Evolutionary conservation across 768 basidiomycete genomes (phyloP).

Genomic region (Phanerodontia chrysosporium): DNA sequence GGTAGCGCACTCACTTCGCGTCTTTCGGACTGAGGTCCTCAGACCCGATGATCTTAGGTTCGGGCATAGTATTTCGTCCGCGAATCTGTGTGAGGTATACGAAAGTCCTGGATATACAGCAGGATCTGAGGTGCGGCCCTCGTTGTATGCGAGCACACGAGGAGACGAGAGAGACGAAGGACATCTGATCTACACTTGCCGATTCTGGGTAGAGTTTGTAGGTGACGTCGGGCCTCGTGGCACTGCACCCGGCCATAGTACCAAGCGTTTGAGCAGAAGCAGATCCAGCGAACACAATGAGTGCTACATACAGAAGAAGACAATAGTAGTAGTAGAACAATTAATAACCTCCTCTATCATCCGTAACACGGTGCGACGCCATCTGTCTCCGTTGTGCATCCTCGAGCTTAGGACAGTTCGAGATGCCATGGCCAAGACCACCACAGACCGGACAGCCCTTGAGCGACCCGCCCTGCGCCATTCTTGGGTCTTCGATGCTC

Average conservation of each 20-base stretch:
- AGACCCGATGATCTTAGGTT: constrained; percentile 49
- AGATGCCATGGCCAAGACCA: constrained; percentile 90
- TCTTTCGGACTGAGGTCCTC: constrained; percentile 49
- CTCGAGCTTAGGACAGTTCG: constrained; percentile 95
- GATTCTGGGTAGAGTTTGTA: too few species aligned
- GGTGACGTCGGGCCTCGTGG: neutral
- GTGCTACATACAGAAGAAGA: neutral
- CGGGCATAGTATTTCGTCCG: constrained; percentile 22
- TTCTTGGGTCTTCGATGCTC: constrained; percentile 87
- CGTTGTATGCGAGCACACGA: neutral
- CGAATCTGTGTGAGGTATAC: neutral
- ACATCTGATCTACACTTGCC: neutral
- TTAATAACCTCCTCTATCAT: constrained; percentile 48
- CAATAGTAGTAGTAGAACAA: too few species aligned
- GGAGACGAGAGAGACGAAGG: neutral
- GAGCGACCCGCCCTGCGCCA: constrained; percentile 68
- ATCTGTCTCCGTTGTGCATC: constrained; percentile 88
- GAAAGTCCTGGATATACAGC: too few species aligned
- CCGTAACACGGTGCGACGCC: constrained; percentile 74
- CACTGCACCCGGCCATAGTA: neutral
- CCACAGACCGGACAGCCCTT: constrained; percentile 96
- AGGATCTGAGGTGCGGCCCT: neutral
- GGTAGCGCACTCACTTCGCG: constrained; percentile 50
- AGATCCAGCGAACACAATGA: neutral
- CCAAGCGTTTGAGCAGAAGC: too few species aligned